These are phyloP conservation scores for Anethum foeniculum DNA, from an alignment of 140 eudicot genomes.

Conservation along the genomic window DNA sequence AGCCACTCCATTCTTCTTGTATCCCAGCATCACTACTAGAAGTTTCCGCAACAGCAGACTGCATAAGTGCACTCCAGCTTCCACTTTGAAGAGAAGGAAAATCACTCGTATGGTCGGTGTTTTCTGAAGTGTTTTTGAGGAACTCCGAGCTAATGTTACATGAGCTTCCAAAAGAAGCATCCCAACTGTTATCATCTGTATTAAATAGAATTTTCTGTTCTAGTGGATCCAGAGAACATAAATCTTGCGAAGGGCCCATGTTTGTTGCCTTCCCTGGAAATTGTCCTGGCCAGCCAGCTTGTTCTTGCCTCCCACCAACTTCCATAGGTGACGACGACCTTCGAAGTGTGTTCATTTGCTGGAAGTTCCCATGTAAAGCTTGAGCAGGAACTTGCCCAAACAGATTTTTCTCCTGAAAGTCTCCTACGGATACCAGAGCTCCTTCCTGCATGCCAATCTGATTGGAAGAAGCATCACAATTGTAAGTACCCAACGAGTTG, in stretches of 20 bases:
- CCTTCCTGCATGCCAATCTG: slow-evolving; percentile 25
- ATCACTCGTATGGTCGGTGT: slow-evolving; percentile 22
- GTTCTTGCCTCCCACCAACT: slow-evolving; percentile 26
- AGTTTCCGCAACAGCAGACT: slow-evolving; percentile 71
- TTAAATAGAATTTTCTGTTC: slow-evolving; percentile 66
- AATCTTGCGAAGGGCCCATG: slow-evolving; percentile 18
- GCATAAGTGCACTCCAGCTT: slow-evolving; percentile 80
- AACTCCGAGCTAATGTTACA: slow-evolving; percentile 22
- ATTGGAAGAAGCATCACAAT: slow-evolving; percentile 19
- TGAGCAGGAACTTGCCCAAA: slow-evolving; percentile 37
- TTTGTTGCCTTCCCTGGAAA: slow-evolving; percentile 13
- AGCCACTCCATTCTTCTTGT: slow-evolving; percentile 87
- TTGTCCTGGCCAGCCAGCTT: slow-evolving; percentile 20
- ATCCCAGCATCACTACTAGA: slow-evolving; percentile 53
- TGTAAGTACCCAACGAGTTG: slow-evolving; percentile 18
- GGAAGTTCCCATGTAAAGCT: slow-evolving; percentile 19
- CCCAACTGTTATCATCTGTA: slow-evolving; percentile 45
- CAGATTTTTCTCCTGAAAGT: slow-evolving; percentile 28
- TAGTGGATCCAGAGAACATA: slow-evolving; percentile 41
- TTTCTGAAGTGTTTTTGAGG: slow-evolving; percentile 19
- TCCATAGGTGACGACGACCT: slow-evolving; percentile 15
- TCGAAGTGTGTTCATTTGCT: slow-evolving; percentile 23
- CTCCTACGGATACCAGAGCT: slow-evolving; percentile 12
- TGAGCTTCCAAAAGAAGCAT: slow-evolving; percentile 24
- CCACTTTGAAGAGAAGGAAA: slow-evolving; percentile 64